Evolutionary conservation across 129 eudicot genomes (phyloP).

Genomic region (Centaurea solstitialis): DNA sequence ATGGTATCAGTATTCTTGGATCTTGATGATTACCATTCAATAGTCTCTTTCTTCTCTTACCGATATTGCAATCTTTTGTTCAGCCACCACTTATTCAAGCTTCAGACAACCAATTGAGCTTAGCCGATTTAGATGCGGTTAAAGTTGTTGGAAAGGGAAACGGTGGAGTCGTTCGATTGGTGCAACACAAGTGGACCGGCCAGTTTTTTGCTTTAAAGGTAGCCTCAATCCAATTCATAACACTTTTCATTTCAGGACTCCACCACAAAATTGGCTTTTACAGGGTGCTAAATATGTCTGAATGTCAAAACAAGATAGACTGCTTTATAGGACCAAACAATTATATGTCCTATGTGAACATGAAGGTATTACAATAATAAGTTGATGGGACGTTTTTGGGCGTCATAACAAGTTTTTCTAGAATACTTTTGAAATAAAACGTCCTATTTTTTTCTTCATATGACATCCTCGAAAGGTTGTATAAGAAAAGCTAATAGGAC

Average conservation of each 20-base stretch:
- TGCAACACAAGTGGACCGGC: slow-evolving; percentile 97
- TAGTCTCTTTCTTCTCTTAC: neutral
- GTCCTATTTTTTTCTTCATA: neutral
- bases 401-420: neutral
- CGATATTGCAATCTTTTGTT: slow-evolving; percentile 24
- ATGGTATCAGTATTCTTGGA: neutral
- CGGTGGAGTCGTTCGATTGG: slow-evolving; percentile 96
- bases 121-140: slow-evolving; percentile 90
- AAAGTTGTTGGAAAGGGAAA: slow-evolving; percentile 96
- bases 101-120: slow-evolving; percentile 83
- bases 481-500: neutral
- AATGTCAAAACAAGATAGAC: neutral
- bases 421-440: neutral
- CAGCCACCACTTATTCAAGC: slow-evolving; percentile 94
- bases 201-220: slow-evolving; percentile 99
- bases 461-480: neutral
- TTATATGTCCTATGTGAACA: neutral
- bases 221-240: slow-evolving; percentile 4
- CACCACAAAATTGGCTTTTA: neutral
- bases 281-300: neutral
- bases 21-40: neutral
- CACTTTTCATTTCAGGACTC: neutral
- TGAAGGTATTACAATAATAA: neutral
- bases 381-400: neutral
- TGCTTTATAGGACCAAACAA: neutral